A percentile compares a stretch with the other conserved stretches of the same genome.
phyloP scores from a whole-genome alignment of 2,329 filamentous ascomycete genomes.

The Calonectria hawksworthii region DNA sequence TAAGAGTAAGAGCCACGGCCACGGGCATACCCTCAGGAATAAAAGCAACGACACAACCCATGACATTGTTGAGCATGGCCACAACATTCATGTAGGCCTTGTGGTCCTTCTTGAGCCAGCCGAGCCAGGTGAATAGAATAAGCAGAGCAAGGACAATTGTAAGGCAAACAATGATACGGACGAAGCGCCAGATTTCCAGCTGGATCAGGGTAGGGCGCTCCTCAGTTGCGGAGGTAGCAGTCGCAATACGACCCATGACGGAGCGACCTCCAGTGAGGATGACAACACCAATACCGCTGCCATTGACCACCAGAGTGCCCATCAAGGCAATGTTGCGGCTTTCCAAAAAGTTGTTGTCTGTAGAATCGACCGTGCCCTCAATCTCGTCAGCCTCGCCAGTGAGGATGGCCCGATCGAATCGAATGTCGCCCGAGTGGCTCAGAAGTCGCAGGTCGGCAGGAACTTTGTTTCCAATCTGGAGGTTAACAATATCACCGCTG shows the following conservation, averaged over 20 bases:
- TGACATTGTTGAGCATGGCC: constrained; percentile 60
- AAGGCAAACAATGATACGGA: constrained; percentile 56
- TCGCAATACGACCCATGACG: constrained; percentile 59
- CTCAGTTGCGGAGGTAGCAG: constrained; percentile 53
- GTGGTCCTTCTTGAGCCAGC: constrained; percentile 56
- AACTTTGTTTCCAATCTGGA: constrained; percentile 63
- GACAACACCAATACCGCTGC: constrained; percentile 55
- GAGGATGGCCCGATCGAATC: constrained; percentile 58
- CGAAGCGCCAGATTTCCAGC: constrained; percentile 59
- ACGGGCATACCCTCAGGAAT: constrained; percentile 58
- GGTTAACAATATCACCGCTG: constrained; percentile 60
- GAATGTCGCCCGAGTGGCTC: constrained; percentile 57
- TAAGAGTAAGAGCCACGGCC: constrained; percentile 55
- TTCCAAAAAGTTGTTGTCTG: constrained; percentile 58
- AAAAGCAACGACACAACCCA: constrained; percentile 58
- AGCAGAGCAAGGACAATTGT: constrained; percentile 55
- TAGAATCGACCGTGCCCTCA: constrained; percentile 55
- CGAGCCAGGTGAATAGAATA: constrained; percentile 62
- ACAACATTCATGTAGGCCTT: constrained; percentile 56
- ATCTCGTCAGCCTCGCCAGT: constrained; percentile 59
- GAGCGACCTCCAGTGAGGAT: constrained; percentile 56
- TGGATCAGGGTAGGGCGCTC: constrained; percentile 57
- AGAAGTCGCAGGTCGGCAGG: constrained; percentile 62
- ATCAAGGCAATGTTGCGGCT: constrained; percentile 60
- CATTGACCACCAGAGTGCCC: constrained; percentile 59